phyloP scores from a whole-genome alignment of 2,329 filamentous ascomycete species.

The Malbranchea zuffiana region DNA sequence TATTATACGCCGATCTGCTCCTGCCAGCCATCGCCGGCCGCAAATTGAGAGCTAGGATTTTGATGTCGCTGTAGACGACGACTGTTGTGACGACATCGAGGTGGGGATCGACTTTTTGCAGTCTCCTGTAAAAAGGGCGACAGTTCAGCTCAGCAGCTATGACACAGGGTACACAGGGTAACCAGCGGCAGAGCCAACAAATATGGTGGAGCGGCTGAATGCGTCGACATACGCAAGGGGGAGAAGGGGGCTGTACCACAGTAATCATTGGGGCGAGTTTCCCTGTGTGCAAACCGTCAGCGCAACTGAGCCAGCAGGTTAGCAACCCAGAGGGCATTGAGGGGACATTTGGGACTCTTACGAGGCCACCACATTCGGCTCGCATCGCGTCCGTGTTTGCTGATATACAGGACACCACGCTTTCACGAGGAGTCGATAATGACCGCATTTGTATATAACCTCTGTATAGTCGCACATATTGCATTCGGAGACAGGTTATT shows the following conservation, averaged over 20 bases:
- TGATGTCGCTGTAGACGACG: too few relatives aligned
- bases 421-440: constrained; percentile 45
- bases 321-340: constrained; percentile 1
- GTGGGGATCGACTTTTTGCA: constrained; percentile 12
- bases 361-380: constrained; percentile 45
- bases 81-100: constrained; percentile 2
- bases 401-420: constrained; percentile 43
- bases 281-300: constrained; percentile 13
- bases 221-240: neutral
- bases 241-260: constrained; percentile 16
- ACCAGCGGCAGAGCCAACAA: constrained; percentile 3
- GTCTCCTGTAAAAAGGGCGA: constrained; percentile 4
- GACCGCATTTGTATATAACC: constrained; percentile 47
- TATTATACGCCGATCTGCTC: too few relatives aligned
- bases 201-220: constrained; percentile 1
- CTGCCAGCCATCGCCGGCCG: too few relatives aligned
- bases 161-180: neutral
- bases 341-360: constrained; percentile 18
- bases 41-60: too few relatives aligned
- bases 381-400: constrained; percentile 46
- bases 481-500: neutral
- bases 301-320: neutral
- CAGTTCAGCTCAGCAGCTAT: neutral
- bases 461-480: constrained; percentile 51
- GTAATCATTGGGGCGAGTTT: constrained; percentile 17